Evolutionary conservation across 305 asterid species (phyloP).

Genomic region (Solanum hybrid): DNA sequence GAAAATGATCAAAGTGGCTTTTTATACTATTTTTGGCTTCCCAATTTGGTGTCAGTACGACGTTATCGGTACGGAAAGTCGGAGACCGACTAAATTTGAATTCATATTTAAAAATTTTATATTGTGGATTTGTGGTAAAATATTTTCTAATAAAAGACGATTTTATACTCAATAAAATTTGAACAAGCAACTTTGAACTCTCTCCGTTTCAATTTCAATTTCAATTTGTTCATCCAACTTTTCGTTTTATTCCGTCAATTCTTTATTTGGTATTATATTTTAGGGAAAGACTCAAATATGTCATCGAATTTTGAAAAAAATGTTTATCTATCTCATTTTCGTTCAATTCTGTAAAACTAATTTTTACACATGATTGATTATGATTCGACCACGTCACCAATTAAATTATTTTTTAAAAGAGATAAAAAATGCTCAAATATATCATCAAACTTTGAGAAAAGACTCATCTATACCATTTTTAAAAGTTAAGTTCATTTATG

Average conservation of each 20-base stretch:
- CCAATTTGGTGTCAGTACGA: no score
- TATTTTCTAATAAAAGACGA: not conserved
- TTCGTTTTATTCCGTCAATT: not conserved
- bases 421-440: not conserved
- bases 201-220: not conserved
- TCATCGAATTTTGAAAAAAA: not conserved
- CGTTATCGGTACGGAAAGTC: no score
- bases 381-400: not conserved
- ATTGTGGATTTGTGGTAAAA: not conserved
- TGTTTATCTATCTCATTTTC: no score
- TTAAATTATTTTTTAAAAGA: not conserved
- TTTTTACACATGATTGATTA: not conserved
- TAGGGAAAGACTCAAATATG: not conserved
- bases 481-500: not conserved
- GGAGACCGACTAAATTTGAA: no score
- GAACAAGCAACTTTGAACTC: not conserved
- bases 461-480: no score
- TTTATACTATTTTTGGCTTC: no score
- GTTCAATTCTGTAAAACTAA: no score
- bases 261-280: not conserved
- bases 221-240: not conserved
- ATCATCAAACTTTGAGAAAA: not conserved
- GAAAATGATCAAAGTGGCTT: no score
- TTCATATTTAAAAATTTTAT: no score
- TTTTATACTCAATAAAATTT: not conserved